Base-by-base conservation (phyloP, 441 rosid species). In the Melastoma candidum region DNA sequence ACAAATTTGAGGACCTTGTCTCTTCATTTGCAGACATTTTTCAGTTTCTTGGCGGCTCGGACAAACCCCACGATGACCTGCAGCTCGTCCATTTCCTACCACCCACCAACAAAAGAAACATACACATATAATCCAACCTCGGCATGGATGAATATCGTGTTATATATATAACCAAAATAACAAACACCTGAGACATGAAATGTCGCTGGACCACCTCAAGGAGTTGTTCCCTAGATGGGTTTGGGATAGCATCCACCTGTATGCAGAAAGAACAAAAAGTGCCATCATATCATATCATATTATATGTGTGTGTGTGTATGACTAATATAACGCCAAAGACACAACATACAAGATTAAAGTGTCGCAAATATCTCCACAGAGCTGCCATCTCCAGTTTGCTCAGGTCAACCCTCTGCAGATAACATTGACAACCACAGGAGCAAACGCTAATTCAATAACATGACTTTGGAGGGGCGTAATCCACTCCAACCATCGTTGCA, bases 361-460 rank as follows among this genome's bases (percentile, higher is more conserved):
- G 92, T 63, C 79, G 81, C 85, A 77, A 72, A 65, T 88, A 88
- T 86, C 82, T 84, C 85, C 79, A 77, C 50, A 92, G 69, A 8
- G 98, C 94, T 71, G 84, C 74, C 81, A 77, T 82, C 77, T 92
- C 98, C 71, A 92, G 65, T 68, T 85, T 92, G 81, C 95, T 81
- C 22, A 92, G 88, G 77, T 92, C 95, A 72, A 86, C 83, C 68
- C 76, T 88, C 90, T 88, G 72, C 53, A 46, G 5, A 47, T 45
- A 13, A 58, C 24, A 64, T 46, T 61, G 13, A 50, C 17, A 44
- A 51, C 50, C n/a, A 49, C 57, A 36, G 43, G 10, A 56, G 51
- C 6, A 36, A 36, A 6, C 41, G n/a, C 52, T 9, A 63, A 22
- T 17, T 58, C 47, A 13, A 12, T 24, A 26, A 53, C 12, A 26